phyloP scores from a whole-genome alignment of 1,139 yeast genomes.

The Kodamaea anthophila region DNA sequence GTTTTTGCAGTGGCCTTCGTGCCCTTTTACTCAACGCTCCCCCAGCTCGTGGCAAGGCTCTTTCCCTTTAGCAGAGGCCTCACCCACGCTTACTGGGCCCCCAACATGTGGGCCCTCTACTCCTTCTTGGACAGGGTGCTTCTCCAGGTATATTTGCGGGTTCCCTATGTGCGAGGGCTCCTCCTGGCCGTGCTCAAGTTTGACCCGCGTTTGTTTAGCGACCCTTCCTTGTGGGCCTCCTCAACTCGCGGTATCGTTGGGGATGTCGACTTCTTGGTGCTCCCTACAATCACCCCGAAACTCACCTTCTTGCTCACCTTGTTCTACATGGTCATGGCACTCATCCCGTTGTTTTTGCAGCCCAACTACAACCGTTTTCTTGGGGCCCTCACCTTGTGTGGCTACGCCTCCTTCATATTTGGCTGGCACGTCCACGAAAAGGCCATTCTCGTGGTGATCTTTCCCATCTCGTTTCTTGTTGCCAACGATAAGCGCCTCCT shows the following conservation, averaged over 20 bases:
- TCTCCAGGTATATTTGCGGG: constrained; percentile 41
- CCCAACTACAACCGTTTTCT: constrained; percentile 76
- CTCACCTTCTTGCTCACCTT: constrained; percentile 72
- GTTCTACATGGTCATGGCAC: constrained; percentile 73
- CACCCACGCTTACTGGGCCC: constrained; percentile 99
- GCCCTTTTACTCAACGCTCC: constrained; percentile 68
- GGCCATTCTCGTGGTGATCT: constrained; percentile 82
- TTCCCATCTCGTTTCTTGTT: constrained; percentile 80
- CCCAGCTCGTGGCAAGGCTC: constrained; percentile 60
- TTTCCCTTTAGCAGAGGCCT: constrained; percentile 95
- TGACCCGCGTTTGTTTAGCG: constrained; percentile 21
- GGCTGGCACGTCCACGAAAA: constrained; percentile 99
- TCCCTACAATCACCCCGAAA: constrained; percentile 76
- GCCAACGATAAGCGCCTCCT: constrained; percentile 66
- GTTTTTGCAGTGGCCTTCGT: constrained; percentile 69
- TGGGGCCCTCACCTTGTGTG: constrained; percentile 84
- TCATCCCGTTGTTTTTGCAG: constrained; percentile 66
- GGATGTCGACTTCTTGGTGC: constrained; percentile 72
- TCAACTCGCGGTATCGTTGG: constrained; percentile 90
- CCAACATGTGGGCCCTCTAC: constrained; percentile 93
- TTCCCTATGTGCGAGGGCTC: constrained; percentile 41
- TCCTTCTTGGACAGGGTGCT: constrained; percentile 77
- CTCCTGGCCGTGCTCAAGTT: constrained; percentile 30
- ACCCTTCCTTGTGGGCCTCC: constrained; percentile 24
- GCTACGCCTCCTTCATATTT: constrained; percentile 82